phyloP scores from a whole-genome alignment of 2,329 filamentous ascomycete genomes.

The Didymella pomorum region DNA sequence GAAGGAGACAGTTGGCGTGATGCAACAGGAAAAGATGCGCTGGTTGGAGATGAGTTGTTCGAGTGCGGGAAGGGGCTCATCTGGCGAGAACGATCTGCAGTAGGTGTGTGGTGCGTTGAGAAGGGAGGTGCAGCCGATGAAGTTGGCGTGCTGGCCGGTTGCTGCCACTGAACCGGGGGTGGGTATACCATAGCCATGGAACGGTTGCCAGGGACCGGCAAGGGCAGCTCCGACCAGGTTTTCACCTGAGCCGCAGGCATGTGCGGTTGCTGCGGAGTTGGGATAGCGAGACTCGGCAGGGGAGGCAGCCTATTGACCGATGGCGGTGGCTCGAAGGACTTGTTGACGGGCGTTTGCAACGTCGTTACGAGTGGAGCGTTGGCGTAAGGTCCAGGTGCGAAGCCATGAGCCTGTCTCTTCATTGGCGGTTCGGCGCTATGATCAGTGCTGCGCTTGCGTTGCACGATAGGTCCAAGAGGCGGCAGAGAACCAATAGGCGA shows the following conservation, averaged over 20 bases:
- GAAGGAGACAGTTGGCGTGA: constrained; percentile 84
- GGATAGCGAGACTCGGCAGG: constrained; percentile 74
- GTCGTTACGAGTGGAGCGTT: constrained; percentile 48
- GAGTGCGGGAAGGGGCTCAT: constrained; percentile 63
- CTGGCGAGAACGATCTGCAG: constrained; percentile 55
- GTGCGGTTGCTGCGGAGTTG: constrained; percentile 54
- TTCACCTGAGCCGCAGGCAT: constrained; percentile 43
- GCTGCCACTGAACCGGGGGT: constrained; percentile 62
- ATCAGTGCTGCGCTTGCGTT: constrained; percentile 68
- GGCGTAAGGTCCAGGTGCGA: constrained; percentile 47
- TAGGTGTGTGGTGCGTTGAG: constrained; percentile 40
- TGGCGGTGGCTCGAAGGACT: constrained; percentile 47
- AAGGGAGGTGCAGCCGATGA: constrained; percentile 41
- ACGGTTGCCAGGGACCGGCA: constrained; percentile 65
- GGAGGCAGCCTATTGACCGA: constrained; percentile 65
- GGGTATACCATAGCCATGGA: constrained; percentile 82
- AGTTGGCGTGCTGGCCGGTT: constrained; percentile 51
- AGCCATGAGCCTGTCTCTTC: constrained; percentile 59
- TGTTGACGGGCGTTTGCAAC: constrained; percentile 45
- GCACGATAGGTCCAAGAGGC: constrained; percentile 49
- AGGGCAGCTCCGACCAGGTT: constrained; percentile 55
- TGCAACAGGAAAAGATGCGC: constrained; percentile 68
- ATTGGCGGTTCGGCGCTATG: constrained; percentile 62
- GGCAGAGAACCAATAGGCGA: constrained; percentile 56
- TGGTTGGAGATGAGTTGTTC: constrained; percentile 71